A percentile compares a stretch with the other conserved stretches of the same genome.
These are phyloP conservation scores for Microthyrium microscopicum DNA, from an alignment of 2,329 filamentous ascomycete species.

Conservation along the genomic window DNA sequence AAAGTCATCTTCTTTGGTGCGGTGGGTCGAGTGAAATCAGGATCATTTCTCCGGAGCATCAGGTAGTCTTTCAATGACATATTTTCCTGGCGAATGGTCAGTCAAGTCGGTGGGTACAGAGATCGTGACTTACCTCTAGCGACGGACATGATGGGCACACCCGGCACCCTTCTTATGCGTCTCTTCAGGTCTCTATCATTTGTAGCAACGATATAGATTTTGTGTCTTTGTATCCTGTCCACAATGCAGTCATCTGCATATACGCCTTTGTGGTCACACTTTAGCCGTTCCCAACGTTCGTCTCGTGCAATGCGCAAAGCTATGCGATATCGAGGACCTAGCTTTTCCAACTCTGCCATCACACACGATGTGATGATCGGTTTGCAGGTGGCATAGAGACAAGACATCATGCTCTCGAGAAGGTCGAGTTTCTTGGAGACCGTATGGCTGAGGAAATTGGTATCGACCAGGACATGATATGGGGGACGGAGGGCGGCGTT, in stretches of 20 bases:
- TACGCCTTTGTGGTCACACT: constrained; percentile 79
- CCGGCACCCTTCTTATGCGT: constrained; percentile 66
- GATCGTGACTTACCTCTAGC: constrained; percentile 36
- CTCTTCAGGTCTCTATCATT: constrained; percentile 69
- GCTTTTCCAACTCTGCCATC: constrained; percentile 70
- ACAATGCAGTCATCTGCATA: constrained; percentile 70
- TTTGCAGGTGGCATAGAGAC: constrained; percentile 77
- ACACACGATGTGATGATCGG: constrained; percentile 76
- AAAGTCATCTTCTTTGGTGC: no score
- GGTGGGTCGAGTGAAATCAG: no score
- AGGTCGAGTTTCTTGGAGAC: constrained; percentile 82
- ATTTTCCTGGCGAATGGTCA: constrained; percentile 58
- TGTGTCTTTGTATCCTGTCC: constrained; percentile 27
- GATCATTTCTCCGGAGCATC: constrained; percentile 58
- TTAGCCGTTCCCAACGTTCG: constrained; percentile 68
- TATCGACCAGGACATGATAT: constrained; percentile 67
- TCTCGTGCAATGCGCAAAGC: constrained; percentile 76
- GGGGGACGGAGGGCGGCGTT: constrained; percentile 76
- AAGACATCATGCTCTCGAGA: constrained; percentile 81
- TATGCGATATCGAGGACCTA: constrained; percentile 65
- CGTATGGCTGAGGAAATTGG: constrained; percentile 82
- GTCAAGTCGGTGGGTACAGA: no score
- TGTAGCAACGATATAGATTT: constrained; percentile 31
- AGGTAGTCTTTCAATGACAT: constrained; percentile 81
- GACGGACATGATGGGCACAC: constrained; percentile 63